Percentiles rank a stretch among this genome's conserved stretches.
These are phyloP conservation scores for Wickerhamiella sorbophila DNA, from an alignment of 805 yeast species.

Conservation along the genomic window DNA sequence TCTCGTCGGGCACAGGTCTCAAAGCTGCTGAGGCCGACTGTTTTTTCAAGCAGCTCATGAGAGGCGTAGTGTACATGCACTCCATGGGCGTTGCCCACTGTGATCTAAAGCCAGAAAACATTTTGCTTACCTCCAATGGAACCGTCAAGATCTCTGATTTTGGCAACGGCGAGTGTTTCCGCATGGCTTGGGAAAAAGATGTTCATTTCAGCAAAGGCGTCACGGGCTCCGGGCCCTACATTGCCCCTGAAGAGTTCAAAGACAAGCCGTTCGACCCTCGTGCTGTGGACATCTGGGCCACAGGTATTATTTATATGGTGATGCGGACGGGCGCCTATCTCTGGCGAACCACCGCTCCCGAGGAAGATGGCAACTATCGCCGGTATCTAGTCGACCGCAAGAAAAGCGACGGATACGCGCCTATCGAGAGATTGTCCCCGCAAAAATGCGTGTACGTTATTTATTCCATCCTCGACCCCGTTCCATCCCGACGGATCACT, in stretches of 20 bases:
- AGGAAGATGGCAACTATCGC: slow-evolving; percentile 65
- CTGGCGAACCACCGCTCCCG: slow-evolving; percentile 68
- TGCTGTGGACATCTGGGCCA: slow-evolving; percentile 78
- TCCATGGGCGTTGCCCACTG: slow-evolving; percentile 88
- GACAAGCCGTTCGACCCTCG: slow-evolving; percentile 54
- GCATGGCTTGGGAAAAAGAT: slow-evolving; percentile 76
- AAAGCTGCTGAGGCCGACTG: slow-evolving; percentile 69
- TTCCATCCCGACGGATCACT: slow-evolving; percentile 72
- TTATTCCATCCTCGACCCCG: slow-evolving; percentile 85
- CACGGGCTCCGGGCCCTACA: slow-evolving; percentile 81
- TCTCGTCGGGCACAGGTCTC: slow-evolving; percentile 38
- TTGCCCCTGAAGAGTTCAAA: slow-evolving; percentile 77
- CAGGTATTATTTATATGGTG: slow-evolving; percentile 63
- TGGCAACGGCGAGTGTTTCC: slow-evolving; percentile 82
- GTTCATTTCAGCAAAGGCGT: slow-evolving; percentile 57
- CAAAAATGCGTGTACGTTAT: slow-evolving; percentile 87
- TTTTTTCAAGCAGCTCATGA: slow-evolving; percentile 70
- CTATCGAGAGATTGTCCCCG: slow-evolving; percentile 71
- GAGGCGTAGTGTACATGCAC: slow-evolving; percentile 77
- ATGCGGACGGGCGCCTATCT: slow-evolving; percentile 87
- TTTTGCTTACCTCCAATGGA: slow-evolving; percentile 54
- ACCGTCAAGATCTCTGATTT: slow-evolving; percentile 65
- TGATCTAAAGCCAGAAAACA: slow-evolving; percentile 81
- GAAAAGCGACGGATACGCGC: slow-evolving; percentile 77
- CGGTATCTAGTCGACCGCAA: slow-evolving; percentile 66